Evolutionary conservation across 2,329 filamentous ascomycete species (phyloP), one percentile per base, ranked within the genome.

Genomic region (Sphaerulina musiva): DNA sequence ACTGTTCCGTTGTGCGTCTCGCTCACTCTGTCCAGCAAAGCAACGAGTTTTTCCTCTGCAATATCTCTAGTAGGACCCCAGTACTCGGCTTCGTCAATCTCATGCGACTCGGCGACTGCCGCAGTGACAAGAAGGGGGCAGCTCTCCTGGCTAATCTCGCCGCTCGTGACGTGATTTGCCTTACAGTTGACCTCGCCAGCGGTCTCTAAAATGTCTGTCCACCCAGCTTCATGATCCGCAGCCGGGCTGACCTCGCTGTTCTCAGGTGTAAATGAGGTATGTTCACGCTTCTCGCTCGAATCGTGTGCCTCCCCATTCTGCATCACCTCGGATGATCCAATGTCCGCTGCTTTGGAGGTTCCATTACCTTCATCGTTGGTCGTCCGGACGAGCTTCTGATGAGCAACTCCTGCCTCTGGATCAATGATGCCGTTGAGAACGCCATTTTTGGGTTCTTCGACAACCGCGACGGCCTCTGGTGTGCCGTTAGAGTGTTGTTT

Each of bases 11-110:
- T 31, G n/a, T 46, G 48, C 17, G 47, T 40, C 34, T 51, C 42
- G 10, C 39, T 46, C n/a, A 53, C 45, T 14, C 39, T 14, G 11
- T 51, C 32, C 12, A 55, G 34, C 34, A 59, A 44, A 9, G 40
- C 46, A 3, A 48, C 38, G 3, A 59, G 36, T 42, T 53, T 53
- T n/a, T 55, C 44, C 9, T 51, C 39, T 43, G 17, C 34, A 26
- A 59, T 53, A 10, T 44, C 29, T 43, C 44, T 51, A 11, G 51
- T 53, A 6, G 55, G 55, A 12, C 57, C 57, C 57, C 57, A 59
- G 29, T 59, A 59, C n/a, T 53, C 20, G 7, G 29, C 23, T 39
- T 58, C 48, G 12, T 51, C 50, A 26, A 51, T 51, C 41, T 51
- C 48, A 9, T 39, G 47, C 26, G 42, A 44, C 32, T 51, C 40